These are phyloP conservation scores for Petasospora rhodanensis DNA, from an alignment of 1,139 yeast species.

Conservation along the genomic window DNA sequence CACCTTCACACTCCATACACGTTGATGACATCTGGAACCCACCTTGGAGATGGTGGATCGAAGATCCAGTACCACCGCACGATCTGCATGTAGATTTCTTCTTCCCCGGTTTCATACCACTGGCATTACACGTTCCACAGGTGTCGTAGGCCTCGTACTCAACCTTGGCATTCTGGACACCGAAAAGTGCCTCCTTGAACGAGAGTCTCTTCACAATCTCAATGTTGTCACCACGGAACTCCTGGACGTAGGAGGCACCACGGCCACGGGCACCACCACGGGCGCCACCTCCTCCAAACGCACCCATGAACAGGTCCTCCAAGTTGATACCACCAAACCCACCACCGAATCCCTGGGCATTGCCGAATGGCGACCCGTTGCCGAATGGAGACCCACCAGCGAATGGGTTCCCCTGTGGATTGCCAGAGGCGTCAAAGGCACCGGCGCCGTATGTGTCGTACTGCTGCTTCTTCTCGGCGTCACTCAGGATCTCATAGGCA, in stretches of 20 bases:
- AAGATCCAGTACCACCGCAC: constrained; percentile 93
- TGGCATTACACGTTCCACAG: constrained; percentile 77
- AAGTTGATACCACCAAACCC: constrained; percentile 59
- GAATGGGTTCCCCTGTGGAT: constrained; percentile 29
- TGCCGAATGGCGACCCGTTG: constrained; percentile 36
- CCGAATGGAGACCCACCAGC: constrained; percentile 20
- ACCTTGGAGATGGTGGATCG: constrained; percentile 79
- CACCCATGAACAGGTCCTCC: constrained; percentile 72
- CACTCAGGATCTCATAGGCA: constrained; percentile 87
- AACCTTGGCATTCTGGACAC: constrained; percentile 57
- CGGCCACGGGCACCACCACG: constrained; percentile 26
- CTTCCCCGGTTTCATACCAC: constrained; percentile 77
- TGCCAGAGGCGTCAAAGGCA: constrained; percentile 70
- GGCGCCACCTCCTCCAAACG: constrained; percentile 32
- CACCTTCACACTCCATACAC: constrained; percentile 82
- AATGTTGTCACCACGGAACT: constrained; percentile 84
- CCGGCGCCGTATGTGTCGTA: constrained; percentile 89
- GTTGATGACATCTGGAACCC: constrained; percentile 98
- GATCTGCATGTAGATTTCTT: constrained; percentile 75
- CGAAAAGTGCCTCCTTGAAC: constrained; percentile 86
- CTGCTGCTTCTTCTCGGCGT: constrained; percentile 81
- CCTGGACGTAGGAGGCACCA: constrained; percentile 47
- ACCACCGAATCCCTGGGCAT: constrained; percentile 43
- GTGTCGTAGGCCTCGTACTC: constrained; percentile 71
- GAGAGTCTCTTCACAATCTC: constrained; percentile 72